phyloP scores from a whole-genome alignment of 805 yeast genomes.

The Kluyveromyces starmeri region DNA sequence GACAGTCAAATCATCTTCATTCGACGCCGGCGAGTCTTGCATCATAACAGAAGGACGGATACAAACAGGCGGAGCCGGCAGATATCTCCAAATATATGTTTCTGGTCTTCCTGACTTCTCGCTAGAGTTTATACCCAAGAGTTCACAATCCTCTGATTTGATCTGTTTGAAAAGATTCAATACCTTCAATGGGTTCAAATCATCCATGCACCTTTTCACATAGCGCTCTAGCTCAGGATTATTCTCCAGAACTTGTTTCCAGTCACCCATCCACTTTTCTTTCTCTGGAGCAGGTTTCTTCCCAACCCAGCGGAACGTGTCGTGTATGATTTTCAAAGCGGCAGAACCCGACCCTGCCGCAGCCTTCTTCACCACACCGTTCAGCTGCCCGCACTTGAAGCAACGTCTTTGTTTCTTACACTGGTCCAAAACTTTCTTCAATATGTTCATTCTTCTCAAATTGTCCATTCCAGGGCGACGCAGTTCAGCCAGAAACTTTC shows the following conservation, averaged over 20 bases:
- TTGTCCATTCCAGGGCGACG: constrained; percentile 86
- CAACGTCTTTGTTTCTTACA: constrained; percentile 94
- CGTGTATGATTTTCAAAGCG: constrained; percentile 89
- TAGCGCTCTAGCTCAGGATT: constrained; percentile 87
- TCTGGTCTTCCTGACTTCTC: constrained; percentile 84
- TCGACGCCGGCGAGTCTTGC: constrained; percentile 82
- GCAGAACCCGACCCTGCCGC: constrained; percentile 89
- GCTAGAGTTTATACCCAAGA: constrained; percentile 81
- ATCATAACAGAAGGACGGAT: constrained; percentile 93
- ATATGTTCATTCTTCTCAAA: constrained; percentile 79
- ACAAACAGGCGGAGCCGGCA: constrained; percentile 99
- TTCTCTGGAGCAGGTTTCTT: constrained; percentile 83
- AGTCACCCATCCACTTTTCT: constrained; percentile 77
- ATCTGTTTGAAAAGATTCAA: constrained; percentile 81
- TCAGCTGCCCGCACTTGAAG: constrained; percentile 73
- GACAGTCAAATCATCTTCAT: constrained; percentile 95
- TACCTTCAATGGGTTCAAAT: constrained; percentile 86
- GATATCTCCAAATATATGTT: constrained; percentile 91
- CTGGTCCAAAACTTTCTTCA: constrained; percentile 79
- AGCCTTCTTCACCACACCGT: constrained; percentile 96
- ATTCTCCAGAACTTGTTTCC: constrained; percentile 60
- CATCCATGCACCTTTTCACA: constrained; percentile 81
- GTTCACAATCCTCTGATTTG: constrained; percentile 79
- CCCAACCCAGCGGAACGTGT: constrained; percentile 91
- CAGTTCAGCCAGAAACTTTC: constrained; percentile 65